Conservation (phyloP, 805 yeast species). For the Ogataea glucozyma region DNA sequence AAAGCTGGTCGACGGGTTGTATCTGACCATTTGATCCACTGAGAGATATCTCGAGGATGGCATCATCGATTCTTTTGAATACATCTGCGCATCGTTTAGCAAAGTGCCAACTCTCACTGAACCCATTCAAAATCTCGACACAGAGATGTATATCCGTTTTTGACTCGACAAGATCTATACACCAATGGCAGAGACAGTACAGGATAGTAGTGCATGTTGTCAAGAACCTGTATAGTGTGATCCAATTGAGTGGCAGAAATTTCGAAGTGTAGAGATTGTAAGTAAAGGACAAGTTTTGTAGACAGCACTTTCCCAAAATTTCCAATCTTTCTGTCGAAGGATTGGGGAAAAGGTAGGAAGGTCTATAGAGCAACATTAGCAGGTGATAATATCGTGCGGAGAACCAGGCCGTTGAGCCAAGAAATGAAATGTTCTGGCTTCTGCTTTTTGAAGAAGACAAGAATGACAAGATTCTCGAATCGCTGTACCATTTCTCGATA, state of each 20-base stretch:
- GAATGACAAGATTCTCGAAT: constrained; percentile 25
- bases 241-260: constrained; percentile 51
- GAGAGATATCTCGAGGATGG: constrained; percentile 46
- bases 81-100: constrained; percentile 47
- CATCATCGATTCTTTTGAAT: constrained; percentile 44
- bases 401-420: constrained; percentile 39
- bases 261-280: constrained; percentile 46
- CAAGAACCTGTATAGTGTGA: constrained; percentile 46
- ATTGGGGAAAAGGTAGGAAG: constrained; percentile 48
- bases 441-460: constrained; percentile 10
- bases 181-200: constrained; percentile 48
- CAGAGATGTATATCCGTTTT: constrained; percentile 48
- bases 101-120: constrained; percentile 48
- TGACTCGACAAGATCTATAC: constrained; percentile 46
- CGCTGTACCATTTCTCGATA: constrained; percentile 39
- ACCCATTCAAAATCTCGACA: constrained; percentile 47
- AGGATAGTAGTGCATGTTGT: constrained; percentile 49
- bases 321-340: constrained; percentile 43
- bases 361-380: constrained; percentile 48
- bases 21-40: constrained; percentile 37
- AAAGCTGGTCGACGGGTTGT: constrained; percentile 42
- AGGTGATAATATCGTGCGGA: constrained; percentile 47
- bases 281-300: constrained; percentile 47
- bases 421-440: constrained; percentile 25
- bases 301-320: constrained; percentile 45